phyloP scores from a whole-genome alignment of 805 yeast species.

The Candida maris region DNA sequence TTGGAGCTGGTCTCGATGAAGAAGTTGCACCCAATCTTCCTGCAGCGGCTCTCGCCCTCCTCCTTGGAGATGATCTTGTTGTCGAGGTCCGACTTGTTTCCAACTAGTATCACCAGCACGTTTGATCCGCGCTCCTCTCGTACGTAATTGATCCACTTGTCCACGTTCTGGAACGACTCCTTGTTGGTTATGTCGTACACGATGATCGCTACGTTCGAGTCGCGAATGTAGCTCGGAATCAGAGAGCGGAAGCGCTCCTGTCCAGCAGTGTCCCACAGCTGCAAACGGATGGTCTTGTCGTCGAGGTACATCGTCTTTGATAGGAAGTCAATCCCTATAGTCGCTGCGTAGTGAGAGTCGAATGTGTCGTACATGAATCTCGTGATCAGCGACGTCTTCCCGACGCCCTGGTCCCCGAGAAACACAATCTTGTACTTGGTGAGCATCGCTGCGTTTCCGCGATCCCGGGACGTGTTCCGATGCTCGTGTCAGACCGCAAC shows the following conservation, averaged over 20 bases:
- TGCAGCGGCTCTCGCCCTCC: slow-evolving; percentile 80
- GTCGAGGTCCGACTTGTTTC: slow-evolving; percentile 85
- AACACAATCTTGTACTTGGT: slow-evolving; percentile 86
- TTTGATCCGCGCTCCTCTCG: slow-evolving; percentile 87
- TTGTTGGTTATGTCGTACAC: slow-evolving; percentile 90
- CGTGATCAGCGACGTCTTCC: slow-evolving; percentile 94
- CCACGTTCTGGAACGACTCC: slow-evolving; percentile 78
- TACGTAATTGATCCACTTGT: slow-evolving; percentile 93
- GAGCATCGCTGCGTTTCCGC: no score
- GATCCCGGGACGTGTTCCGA: no score
- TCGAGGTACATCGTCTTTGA: slow-evolving; percentile 92
- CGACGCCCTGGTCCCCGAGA: slow-evolving; percentile 96
- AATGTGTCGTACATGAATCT: slow-evolving; percentile 97
- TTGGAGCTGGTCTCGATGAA: slow-evolving; percentile 93
- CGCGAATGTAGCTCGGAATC: slow-evolving; percentile 94
- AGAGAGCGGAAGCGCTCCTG: slow-evolving; percentile 93
- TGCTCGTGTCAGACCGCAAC: no score
- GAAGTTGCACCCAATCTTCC: slow-evolving; percentile 67
- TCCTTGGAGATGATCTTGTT: slow-evolving; percentile 78
- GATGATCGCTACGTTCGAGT: slow-evolving; percentile 94
- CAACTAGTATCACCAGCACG: slow-evolving; percentile 86
- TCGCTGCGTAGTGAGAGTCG: slow-evolving; percentile 94
- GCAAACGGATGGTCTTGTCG: slow-evolving; percentile 91
- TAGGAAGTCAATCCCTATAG: slow-evolving; percentile 94
- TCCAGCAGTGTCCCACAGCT: slow-evolving; percentile 97